Evolutionary conservation across 345 rosid genomes (phyloP).

Genomic region (Citrus cavaleriei): DNA sequence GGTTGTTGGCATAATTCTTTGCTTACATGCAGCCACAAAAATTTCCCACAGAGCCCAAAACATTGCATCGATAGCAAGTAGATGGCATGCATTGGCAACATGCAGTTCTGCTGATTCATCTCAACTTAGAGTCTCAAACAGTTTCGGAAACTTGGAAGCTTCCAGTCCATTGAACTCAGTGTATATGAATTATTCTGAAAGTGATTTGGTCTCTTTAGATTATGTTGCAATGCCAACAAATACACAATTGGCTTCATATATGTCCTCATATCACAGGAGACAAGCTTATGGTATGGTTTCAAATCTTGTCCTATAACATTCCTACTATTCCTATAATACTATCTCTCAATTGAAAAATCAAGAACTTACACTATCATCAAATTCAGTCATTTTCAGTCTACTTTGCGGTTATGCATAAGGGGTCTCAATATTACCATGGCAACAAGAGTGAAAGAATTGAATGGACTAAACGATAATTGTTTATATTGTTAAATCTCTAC

Average conservation of each 20-base stretch:
- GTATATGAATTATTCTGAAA: slow-evolving; percentile 50
- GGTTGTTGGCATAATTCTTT: slow-evolving; percentile 73
- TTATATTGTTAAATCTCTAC: neutral
- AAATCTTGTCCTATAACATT: neutral
- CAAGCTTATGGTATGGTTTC: slow-evolving; percentile 78
- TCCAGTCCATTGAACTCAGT: slow-evolving; percentile 28
- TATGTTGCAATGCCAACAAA: slow-evolving; percentile 55
- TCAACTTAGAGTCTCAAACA: slow-evolving; percentile 44
- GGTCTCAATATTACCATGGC: neutral
- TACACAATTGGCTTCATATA: slow-evolving; percentile 53
- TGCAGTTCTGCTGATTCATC: slow-evolving; percentile 48
- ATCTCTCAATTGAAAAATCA: neutral
- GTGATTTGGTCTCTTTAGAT: slow-evolving; percentile 81
- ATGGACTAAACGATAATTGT: neutral
- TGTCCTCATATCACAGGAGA: slow-evolving; percentile 71
- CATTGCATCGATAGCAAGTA: slow-evolving; percentile 62
- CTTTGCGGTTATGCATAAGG: neutral
- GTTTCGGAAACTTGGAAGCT: slow-evolving; percentile 44
- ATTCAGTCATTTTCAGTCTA: neutral
- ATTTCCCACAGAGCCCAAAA: slow-evolving; percentile 88
- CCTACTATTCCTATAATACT: neutral
- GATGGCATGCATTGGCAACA: slow-evolving; percentile 88
- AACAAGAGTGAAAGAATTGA: neutral
- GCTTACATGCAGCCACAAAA: slow-evolving; percentile 86
- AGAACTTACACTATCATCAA: neutral